Evolutionary conservation across 768 basidiomycete species (phyloP).

Genomic region (Calocybe gangraenosa): DNA sequence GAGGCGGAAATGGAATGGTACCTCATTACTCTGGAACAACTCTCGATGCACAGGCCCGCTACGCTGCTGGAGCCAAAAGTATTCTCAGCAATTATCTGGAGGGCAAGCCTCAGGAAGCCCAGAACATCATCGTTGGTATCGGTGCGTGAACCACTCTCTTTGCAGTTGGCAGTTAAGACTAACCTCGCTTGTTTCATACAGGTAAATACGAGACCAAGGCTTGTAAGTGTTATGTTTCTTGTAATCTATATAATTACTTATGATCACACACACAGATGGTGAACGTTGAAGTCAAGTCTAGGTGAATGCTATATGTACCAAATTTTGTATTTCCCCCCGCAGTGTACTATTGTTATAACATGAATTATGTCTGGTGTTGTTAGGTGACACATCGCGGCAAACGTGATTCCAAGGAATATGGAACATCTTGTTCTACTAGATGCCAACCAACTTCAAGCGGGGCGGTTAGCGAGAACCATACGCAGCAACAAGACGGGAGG

Average conservation of each 20-base stretch:
- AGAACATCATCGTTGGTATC: conserved; percentile 76
- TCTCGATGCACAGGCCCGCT: conserved; percentile 84
- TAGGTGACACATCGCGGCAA: too few relatives aligned
- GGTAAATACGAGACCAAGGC: conserved; percentile 43
- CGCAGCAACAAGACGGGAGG: too few relatives aligned
- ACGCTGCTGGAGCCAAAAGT: conserved; percentile 65
- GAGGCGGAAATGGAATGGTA: conserved; percentile 87
- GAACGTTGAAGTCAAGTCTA: conserved; percentile 36
- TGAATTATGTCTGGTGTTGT: background rate
- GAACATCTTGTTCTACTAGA: too few relatives aligned
- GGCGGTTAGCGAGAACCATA: too few relatives aligned
- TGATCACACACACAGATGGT: conserved; percentile 37
- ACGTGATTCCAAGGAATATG: too few relatives aligned
- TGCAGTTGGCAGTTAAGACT: background rate
- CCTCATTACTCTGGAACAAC: conserved; percentile 88
- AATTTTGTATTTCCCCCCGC: background rate
- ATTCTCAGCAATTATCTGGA: conserved; percentile 72
- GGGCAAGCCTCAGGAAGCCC: conserved; percentile 63
- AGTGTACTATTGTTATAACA: background rate
- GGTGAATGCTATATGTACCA: conserved; percentile 2
- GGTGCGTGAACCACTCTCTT: conserved; percentile 37
- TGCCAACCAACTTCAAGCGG: too few relatives aligned
- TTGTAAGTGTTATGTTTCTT: conserved; percentile 28
- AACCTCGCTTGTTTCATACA: conserved; percentile 8
- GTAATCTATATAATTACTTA: background rate